Evolutionary conservation across 768 basidiomycete genomes (phyloP).

Genomic region (Mycena amicta): DNA sequence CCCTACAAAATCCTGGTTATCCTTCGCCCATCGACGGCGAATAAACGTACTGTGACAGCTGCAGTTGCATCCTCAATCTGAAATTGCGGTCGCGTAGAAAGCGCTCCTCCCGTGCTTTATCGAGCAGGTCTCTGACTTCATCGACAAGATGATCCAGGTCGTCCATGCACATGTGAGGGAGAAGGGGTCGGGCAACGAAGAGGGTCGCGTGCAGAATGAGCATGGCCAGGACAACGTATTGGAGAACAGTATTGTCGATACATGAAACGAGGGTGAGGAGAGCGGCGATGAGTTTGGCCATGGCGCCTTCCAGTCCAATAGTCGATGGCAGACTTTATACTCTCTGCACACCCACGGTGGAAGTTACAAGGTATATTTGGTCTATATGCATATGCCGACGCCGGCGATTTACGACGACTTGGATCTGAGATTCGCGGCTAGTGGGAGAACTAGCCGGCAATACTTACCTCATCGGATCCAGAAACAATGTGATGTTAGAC

Average conservation of each 20-base stretch:
- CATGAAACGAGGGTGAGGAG: neutral
- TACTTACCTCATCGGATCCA: no score
- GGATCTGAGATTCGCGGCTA: neutral
- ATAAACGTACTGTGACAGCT: neutral
- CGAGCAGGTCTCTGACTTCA: neutral
- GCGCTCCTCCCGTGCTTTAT: neutral
- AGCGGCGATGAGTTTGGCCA: neutral
- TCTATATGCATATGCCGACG: neutral
- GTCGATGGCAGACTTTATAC: neutral
- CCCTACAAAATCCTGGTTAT: neutral
- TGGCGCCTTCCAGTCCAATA: neutral
- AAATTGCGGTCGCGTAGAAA: neutral
- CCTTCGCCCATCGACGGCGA: neutral
- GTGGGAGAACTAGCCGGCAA: no score
- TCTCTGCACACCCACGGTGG: neutral
- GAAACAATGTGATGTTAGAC: conserved; percentile 23
- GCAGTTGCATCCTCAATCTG: neutral
- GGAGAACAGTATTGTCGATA: neutral
- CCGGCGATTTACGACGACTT: neutral
- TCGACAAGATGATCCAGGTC: neutral
- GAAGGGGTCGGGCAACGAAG: neutral
- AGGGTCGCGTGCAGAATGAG: neutral
- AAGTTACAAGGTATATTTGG: neutral
- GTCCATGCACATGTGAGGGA: neutral
- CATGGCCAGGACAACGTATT: neutral